Base-by-base conservation (phyloP, 768 basidiomycete genomes). In the Agrocybe chaxingu region DNA sequence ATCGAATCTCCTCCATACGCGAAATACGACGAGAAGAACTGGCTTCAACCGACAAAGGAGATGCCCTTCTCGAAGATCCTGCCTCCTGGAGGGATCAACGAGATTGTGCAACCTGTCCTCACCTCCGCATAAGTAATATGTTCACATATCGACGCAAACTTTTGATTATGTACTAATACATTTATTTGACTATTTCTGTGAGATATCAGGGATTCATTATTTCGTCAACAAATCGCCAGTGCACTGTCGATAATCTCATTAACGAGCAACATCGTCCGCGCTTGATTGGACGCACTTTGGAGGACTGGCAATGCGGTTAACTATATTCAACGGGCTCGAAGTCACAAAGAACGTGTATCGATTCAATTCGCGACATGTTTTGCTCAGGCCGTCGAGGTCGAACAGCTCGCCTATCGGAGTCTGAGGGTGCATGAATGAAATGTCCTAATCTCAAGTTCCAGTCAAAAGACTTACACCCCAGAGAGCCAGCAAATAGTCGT, bases 21-120 rank as follows among this genome's bases (percentile, higher is more conserved):
- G 6, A 68, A 62, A 36, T 97, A 95, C 51, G 96, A 98, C 54
- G 78, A 82, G 60, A 91, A 90, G 80, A 98, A 97, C 63, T 97
- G 95, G 95, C 71, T 98, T 51, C 95, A 98, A 64, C 93, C 95
- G 1, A 92, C 92, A 3, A 55, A 71, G 8, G 79, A 74, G 9
- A 87, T 90, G 86, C 91, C 94, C 1, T 97, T 98, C 69, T 77
- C 83, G 19, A 77, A 68, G 54, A 69, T 89, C 19, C 60, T 89
- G 33, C 52, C 59, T 42, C 42, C 55, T 2, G 60, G 56, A 42
- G 62, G 61, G 46, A 56, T 54, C n/a, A 60, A 56, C 41, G 46
- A 50, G 19, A 24, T 5, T 24, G 3, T 3, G 24, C 24, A 24
- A 24, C 24, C 24, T 24, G 24, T 24, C 24, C 24, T 24, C 24